Evolutionary conservation across 1,284 basidiomycete species (phyloP).

Genomic region (Trichosporon sp.): DNA sequence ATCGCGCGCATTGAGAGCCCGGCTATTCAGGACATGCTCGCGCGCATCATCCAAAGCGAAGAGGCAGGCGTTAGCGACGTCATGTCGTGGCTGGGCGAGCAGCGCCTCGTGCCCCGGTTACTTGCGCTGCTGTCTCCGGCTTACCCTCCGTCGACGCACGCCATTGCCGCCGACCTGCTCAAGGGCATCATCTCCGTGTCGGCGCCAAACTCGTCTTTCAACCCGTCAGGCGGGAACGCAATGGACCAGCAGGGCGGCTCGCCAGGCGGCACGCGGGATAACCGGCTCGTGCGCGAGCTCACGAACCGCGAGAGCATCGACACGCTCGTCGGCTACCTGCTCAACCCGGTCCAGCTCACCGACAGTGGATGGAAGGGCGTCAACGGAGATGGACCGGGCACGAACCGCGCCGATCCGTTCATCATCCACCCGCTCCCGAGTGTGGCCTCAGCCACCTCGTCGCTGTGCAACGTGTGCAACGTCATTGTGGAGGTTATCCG

Average conservation of each 20-base stretch:
- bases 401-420: conserved; percentile 34
- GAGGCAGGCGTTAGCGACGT: conserved; percentile 79
- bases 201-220: conserved; percentile 61
- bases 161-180: conserved; percentile 83
- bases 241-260: conserved; percentile 49
- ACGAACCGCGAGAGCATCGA: conserved; percentile 68
- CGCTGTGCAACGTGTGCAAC: conserved; percentile 79
- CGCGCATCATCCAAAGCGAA: conserved; percentile 87
- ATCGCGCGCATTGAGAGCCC: conserved; percentile 82
- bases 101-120: conserved; percentile 75
- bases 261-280: conserved; percentile 49
- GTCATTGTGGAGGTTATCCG: conserved; percentile 94
- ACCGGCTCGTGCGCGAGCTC: conserved; percentile 84
- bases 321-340: conserved; percentile 72
- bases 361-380: conserved; percentile 30
- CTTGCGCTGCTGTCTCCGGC: conserved; percentile 77
- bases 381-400: conserved; percentile 17
- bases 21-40: conserved; percentile 84
- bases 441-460: conserved; percentile 73
- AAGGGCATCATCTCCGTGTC: conserved; percentile 94
- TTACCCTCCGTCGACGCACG: conserved; percentile 72
- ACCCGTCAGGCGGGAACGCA: conserved; percentile 58
- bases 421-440: conserved; percentile 54
- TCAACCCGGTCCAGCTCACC: conserved; percentile 58
- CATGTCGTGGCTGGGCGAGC: conserved; percentile 84